Conservation (phyloP, 306 rosid genomes). For the Heteromeles arbutifolia region DNA sequence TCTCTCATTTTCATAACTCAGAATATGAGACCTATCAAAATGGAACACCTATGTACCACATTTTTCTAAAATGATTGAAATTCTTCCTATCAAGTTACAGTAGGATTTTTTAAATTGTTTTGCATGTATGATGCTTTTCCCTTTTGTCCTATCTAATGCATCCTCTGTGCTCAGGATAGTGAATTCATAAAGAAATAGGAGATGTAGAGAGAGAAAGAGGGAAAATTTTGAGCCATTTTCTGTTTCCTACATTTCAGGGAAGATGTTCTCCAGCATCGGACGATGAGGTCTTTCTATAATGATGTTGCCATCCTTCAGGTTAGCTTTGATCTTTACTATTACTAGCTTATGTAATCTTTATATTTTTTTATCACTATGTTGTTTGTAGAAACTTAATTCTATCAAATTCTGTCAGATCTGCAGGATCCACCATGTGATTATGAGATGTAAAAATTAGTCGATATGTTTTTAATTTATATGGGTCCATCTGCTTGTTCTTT, state of each 20-base stretch:
- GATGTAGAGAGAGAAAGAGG: neutral
- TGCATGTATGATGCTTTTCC: neutral
- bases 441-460: neutral
- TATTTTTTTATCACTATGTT: neutral
- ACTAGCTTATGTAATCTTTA: neutral
- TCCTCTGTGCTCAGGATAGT: conserved; percentile 3
- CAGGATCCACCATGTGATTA: too few species aligned
- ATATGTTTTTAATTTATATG: neutral
- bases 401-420: neutral
- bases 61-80: neutral
- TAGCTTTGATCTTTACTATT: conserved; percentile 15
- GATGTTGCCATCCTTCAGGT: conserved; percentile 86
- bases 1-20: neutral
- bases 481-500: neutral
- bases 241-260: conserved; percentile 54
- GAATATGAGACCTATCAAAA: neutral
- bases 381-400: neutral
- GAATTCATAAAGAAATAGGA: neutral
- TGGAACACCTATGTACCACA: neutral
- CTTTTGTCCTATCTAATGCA: neutral
- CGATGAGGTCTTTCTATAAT: conserved; percentile 70
- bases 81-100: conserved; percentile 2
- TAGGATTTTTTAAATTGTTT: neutral
- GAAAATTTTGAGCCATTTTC: neutral
- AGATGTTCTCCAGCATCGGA: conserved; percentile 53